Percentiles rank a stretch among this genome's conserved stretches.
Evolutionary conservation across 2,329 filamentous ascomycete species (phyloP).

Genomic region (Pseudogymnoascus sp.): DNA sequence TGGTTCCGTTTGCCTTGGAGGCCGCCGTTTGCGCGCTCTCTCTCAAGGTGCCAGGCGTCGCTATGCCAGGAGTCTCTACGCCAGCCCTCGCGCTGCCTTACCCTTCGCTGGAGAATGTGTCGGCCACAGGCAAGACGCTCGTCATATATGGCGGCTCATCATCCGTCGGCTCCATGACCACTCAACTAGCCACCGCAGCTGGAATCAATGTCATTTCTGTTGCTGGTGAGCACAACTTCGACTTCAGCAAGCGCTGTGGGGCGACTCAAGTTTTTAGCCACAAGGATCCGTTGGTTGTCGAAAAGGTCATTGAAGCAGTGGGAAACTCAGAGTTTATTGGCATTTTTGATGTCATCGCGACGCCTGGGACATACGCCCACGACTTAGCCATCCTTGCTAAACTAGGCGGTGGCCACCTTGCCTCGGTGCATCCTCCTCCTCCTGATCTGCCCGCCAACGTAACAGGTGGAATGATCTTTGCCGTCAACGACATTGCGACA

Average conservation of each 20-base stretch:
- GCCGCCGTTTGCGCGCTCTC: slow-evolving; percentile 25
- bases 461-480: slow-evolving; percentile 29
- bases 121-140: background rate
- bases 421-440: slow-evolving; percentile 31
- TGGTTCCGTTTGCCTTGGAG: slow-evolving; percentile 20
- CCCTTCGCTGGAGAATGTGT: background rate
- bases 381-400: slow-evolving; percentile 22
- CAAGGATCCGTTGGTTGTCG: slow-evolving; percentile 19
- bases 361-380: slow-evolving; percentile 20
- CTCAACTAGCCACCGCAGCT: slow-evolving; percentile 19
- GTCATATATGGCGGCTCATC: background rate
- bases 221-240: slow-evolving; percentile 17
- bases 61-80: slow-evolving; percentile 12
- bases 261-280: slow-evolving; percentile 24
- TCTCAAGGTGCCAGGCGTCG: slow-evolving; percentile 20
- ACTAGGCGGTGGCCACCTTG: slow-evolving; percentile 30
- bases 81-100: slow-evolving; percentile 8
- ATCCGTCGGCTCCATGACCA: slow-evolving; percentile 16
- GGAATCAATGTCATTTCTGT: slow-evolving; percentile 17
- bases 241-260: slow-evolving; percentile 17
- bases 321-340: slow-evolving; percentile 20
- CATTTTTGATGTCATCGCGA: slow-evolving; percentile 22
- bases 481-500: slow-evolving; percentile 22
- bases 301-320: slow-evolving; percentile 19
- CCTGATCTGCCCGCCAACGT: slow-evolving; percentile 17